Evolutionary conservation across 2,329 filamentous ascomycete genomes (phyloP).

Genomic region (Tolypocladium sp.): DNA sequence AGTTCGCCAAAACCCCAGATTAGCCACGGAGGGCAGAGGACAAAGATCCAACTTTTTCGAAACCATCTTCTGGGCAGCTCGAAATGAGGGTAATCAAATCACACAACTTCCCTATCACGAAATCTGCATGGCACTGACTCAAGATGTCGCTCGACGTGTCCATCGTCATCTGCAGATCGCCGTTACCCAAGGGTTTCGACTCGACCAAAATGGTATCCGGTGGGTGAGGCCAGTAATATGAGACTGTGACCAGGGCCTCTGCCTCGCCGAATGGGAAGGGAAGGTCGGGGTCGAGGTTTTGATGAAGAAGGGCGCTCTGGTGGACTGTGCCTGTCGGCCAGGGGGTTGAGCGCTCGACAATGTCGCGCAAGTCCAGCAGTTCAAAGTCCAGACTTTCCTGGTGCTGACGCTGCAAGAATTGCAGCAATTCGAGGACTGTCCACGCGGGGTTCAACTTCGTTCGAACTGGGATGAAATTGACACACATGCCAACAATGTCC

Average conservation of each 20-base stretch:
- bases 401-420: constrained; percentile 31
- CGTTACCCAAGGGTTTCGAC: not conserved
- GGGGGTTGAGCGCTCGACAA: constrained; percentile 12
- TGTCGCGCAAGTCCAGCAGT: constrained; percentile 13
- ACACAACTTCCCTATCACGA: not conserved
- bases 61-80: not conserved
- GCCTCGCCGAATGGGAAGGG: constrained; percentile 27
- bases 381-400: constrained; percentile 15
- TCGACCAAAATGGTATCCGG: constrained; percentile 6
- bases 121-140: constrained; percentile 1
- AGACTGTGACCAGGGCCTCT: constrained; percentile 3
- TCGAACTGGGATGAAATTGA: constrained; percentile 32
- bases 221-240: constrained; percentile 5
- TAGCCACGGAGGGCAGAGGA: not conserved
- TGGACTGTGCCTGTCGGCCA: constrained; percentile 22
- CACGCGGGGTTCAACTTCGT: constrained; percentile 20
- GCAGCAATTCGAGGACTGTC: constrained; percentile 27
- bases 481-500: constrained; percentile 29
- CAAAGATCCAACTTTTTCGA: not conserved
- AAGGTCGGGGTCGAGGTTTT: constrained; percentile 49
- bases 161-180: constrained; percentile 2
- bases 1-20: not conserved
- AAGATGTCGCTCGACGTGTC: constrained; percentile 2
- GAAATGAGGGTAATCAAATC: not conserved
- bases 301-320: constrained; percentile 33